These are phyloP conservation scores for Adansonia madagascariensis DNA, from an alignment of 441 rosid species.

Conservation along the genomic window DNA sequence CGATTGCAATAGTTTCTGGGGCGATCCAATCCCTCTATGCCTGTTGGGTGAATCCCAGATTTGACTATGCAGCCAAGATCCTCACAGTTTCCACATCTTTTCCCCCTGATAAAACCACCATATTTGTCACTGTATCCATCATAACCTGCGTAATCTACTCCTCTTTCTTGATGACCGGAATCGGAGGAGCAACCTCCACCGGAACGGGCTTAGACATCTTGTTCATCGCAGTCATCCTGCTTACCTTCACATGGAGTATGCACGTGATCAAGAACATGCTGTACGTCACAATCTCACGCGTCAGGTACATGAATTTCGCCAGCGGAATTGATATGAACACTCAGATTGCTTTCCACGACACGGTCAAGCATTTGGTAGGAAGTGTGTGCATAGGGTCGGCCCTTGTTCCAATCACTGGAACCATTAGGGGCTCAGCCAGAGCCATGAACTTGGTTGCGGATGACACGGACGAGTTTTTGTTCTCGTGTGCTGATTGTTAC, in stretches of 20 bases:
- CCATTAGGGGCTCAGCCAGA: slow-evolving; percentile 60
- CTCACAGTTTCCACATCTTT: slow-evolving; percentile 51
- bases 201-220: slow-evolving; percentile 51
- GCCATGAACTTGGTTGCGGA: slow-evolving; percentile 54
- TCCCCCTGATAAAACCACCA: slow-evolving; percentile 48
- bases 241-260: slow-evolving; percentile 73
- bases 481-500: slow-evolving; percentile 71
- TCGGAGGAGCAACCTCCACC: slow-evolving; percentile 76
- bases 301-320: slow-evolving; percentile 55
- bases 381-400: slow-evolving; percentile 69
- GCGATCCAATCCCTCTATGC: slow-evolving; percentile 61
- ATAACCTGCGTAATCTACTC: slow-evolving; percentile 43
- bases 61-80: slow-evolving; percentile 57
- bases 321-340: slow-evolving; percentile 53
- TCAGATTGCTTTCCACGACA: slow-evolving; percentile 43
- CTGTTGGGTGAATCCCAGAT: slow-evolving; percentile 70
- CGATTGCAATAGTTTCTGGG: slow-evolving; percentile 48
- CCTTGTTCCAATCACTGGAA: slow-evolving; percentile 52
- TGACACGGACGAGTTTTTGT: slow-evolving; percentile 65
- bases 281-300: slow-evolving; percentile 60
- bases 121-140: slow-evolving; percentile 42
- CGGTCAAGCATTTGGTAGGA: slow-evolving; percentile 52
- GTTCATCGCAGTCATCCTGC: slow-evolving; percentile 57
- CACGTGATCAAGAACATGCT: slow-evolving; percentile 68
- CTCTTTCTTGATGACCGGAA: slow-evolving; percentile 62